Evolutionary conservation across 208 protist species (phyloP).

Genomic region (Naegleria gruberi): DNA sequence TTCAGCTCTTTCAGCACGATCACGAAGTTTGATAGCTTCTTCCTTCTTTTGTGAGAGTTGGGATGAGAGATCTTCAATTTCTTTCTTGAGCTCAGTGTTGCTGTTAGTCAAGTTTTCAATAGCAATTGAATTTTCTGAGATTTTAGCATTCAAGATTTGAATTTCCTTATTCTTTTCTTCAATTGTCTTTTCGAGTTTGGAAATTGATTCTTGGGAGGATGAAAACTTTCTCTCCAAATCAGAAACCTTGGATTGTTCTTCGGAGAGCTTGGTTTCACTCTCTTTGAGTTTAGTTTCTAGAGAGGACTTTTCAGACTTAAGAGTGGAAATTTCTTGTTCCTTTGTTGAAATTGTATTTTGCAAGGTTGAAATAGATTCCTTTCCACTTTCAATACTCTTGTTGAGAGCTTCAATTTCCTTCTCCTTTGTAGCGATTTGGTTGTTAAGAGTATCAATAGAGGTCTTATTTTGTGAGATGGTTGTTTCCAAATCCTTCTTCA

Average conservation of each 20-base stretch:
- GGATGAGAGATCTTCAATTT: not conserved
- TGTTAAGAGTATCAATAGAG: not conserved
- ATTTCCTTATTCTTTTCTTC: not conserved
- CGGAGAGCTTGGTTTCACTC: not conserved
- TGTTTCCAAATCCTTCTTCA: not conserved
- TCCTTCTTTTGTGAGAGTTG: not conserved
- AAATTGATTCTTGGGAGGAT: not conserved
- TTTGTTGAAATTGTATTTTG: not conserved
- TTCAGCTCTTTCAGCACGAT: not conserved
- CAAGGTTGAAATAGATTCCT: not conserved
- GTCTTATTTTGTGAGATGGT: not conserved
- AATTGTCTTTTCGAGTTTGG: not conserved
- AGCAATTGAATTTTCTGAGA: not conserved
- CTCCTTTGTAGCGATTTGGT: not conserved
- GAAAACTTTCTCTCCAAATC: not conserved
- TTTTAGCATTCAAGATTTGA: not conserved
- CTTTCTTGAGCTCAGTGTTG: not conserved
- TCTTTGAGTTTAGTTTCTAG: not conserved
- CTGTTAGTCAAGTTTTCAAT: not conserved
- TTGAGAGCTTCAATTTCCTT: not conserved
- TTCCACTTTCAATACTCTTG: not conserved
- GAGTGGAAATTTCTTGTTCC: not conserved
- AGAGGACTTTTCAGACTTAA: not conserved
- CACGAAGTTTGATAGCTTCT: not conserved
- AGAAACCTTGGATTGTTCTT: not conserved